Evolutionary conservation across 179 eudicot species (phyloP).

Genomic region (Heliamphora pulchella): DNA sequence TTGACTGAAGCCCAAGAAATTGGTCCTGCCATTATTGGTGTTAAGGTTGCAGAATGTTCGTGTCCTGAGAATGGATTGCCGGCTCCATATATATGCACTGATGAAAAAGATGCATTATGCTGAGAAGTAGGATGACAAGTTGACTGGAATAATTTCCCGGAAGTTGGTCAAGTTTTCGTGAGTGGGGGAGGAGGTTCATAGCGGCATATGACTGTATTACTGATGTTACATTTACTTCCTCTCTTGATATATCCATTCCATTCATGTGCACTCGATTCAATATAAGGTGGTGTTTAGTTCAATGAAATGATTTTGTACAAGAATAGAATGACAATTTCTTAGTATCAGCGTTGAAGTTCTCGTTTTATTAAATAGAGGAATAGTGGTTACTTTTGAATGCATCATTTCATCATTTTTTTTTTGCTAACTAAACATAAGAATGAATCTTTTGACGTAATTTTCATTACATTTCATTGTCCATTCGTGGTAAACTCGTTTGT

Average conservation of each 20-base stretch:
- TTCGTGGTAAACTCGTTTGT: background rate
- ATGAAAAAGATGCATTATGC: background rate
- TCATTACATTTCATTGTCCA: too few species aligned
- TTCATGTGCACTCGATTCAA: background rate
- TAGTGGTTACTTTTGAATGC: too few species aligned
- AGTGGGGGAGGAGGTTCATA: background rate
- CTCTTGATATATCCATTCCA: background rate
- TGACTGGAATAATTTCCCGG: background rate
- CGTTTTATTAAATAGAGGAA: too few species aligned
- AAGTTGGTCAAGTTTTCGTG: background rate
- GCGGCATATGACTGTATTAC: background rate
- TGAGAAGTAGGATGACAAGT: background rate
- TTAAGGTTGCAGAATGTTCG: background rate
- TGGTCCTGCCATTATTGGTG: slow-evolving; percentile 3
- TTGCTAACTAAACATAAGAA: too few species aligned
- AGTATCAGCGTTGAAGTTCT: too few species aligned
- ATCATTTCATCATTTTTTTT: too few species aligned
- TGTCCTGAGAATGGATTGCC: background rate
- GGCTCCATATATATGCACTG: background rate
- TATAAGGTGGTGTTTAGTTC: background rate
- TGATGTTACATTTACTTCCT: background rate
- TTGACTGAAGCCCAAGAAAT: slow-evolving; percentile 10
- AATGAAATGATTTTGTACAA: too few species aligned
- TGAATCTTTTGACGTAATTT: too few species aligned
- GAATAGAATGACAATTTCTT: too few species aligned